Percentiles rank a stretch among this genome's conserved stretches.
Evolutionary conservation across 768 basidiomycete genomes (phyloP).

Genomic region (Termitomyces heimii): DNA sequence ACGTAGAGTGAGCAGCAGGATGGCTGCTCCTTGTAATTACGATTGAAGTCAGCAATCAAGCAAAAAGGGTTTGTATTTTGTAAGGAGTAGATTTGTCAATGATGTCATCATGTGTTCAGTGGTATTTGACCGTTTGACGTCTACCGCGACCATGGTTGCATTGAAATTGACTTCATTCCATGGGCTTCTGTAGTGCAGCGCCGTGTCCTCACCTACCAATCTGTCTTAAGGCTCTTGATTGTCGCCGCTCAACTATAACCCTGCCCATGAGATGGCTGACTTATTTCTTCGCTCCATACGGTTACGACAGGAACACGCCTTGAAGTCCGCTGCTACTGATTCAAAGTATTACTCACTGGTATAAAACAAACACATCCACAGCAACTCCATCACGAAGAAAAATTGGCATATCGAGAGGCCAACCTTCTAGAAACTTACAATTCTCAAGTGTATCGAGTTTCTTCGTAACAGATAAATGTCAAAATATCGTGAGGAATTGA

Average conservation of each 20-base stretch:
- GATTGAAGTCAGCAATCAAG: no score
- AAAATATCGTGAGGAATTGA: not conserved
- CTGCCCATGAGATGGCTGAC: not conserved
- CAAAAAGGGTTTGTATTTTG: no score
- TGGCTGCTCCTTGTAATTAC: no score
- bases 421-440: not conserved
- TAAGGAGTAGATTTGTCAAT: no score
- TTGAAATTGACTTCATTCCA: not conserved
- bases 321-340: not conserved
- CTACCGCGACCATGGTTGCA: no score
- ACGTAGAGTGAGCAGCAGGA: not conserved
- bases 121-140: no score
- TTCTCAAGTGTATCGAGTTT: slow-evolving; percentile 1
- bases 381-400: not conserved
- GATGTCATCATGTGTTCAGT: no score
- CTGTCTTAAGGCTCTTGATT: not conserved
- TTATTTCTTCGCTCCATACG: not conserved
- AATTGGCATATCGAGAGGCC: not conserved
- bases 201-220: not conserved
- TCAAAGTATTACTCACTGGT: not conserved
- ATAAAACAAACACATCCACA: not conserved
- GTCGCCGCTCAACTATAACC: not conserved
- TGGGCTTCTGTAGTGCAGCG: not conserved
- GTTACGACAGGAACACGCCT: not conserved
- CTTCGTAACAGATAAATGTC: not conserved